These are phyloP conservation scores for Senna siamea DNA, from an alignment of 306 rosid genomes.

Conservation along the genomic window DNA sequence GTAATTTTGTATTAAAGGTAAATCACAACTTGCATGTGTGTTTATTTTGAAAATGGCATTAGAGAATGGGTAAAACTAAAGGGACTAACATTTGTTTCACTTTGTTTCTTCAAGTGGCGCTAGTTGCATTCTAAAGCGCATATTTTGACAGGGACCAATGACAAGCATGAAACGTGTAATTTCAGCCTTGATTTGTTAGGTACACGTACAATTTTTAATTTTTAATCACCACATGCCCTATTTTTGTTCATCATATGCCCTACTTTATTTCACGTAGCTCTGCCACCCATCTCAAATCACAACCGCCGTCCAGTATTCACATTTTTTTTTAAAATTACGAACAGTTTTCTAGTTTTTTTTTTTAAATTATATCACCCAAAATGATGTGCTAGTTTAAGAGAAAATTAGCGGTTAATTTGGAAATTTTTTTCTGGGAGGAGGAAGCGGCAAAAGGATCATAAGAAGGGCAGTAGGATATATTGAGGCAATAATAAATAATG, in stretches of 20 bases:
- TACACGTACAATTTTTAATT: constrained; percentile 6
- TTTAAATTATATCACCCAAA: constrained; percentile 14
- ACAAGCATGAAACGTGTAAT: not conserved
- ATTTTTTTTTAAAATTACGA: not conserved
- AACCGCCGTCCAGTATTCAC: not conserved
- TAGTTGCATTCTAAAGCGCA: not conserved
- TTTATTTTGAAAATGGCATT: no score
- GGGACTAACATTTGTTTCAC: no score
- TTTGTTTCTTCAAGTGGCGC: not conserved
- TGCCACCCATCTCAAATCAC: constrained; percentile 32
- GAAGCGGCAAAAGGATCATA: no score
- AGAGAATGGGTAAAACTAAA: no score
- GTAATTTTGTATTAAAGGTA: no score
- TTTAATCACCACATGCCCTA: constrained; percentile 12
- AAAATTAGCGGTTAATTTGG: no score
- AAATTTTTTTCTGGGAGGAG: no score
- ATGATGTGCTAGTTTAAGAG: no score
- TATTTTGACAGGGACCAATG: not conserved
- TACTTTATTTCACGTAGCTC: no score
- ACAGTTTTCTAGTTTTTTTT: not conserved
- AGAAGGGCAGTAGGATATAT: constrained; percentile 3
- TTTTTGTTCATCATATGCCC: not conserved
- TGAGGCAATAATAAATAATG: no score
- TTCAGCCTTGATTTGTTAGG: not conserved
- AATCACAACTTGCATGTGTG: no score